Evolutionary conservation across 192 early-diverging fungal genomes (phyloP), one percentile per base, ranked within the genome.

Genomic region (Piromyces finnis): DNA sequence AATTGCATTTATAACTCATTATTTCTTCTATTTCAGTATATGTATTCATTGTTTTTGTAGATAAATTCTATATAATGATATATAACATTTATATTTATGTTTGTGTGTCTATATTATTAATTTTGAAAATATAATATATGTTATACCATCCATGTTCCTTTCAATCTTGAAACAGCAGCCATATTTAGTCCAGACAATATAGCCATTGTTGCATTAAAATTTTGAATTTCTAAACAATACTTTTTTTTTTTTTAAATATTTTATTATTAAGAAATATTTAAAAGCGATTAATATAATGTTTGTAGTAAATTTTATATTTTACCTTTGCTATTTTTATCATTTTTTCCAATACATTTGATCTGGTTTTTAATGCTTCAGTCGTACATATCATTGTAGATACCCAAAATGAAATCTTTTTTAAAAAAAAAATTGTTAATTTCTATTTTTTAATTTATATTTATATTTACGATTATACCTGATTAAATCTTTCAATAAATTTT

Each of bases 201-300:
- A 15, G 85, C 85, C 85, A 86, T 86, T 17, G 85, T 83, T 29
- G 82, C 82, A 78, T 86, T 86, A 77, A 82, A 86, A 77, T 86
- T 86, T 28, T 81, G 80, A 14, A 79, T n/a, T 32, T 85, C 83
- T 78, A 84, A 28, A 78, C 83, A 83, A 28, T 80, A 39, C 29
- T 77, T n/a, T 68, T 68, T 68, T 9, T 68, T 9, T 68, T 68
- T 0, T 26, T n/a, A n/a, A n/a, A n/a, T n/a, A n/a, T n/a, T n/a
- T n/a, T n/a, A n/a, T n/a, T n/a, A n/a, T n/a, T n/a, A n/a, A n/a
- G n/a, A n/a, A n/a, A n/a, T n/a, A n/a, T n/a, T n/a, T n/a, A n/a
- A n/a, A n/a, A n/a, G n/a, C n/a, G n/a, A n/a, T n/a, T n/a, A n/a
- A n/a, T n/a, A n/a, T n/a, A n/a, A n/a, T n/a, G n/a, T n/a, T n/a